A percentile compares a stretch with the other conserved stretches of the same genome.
phyloP scores from a whole-genome alignment of 2,329 filamentous ascomycete species.

The Microascus cirrosus region DNA sequence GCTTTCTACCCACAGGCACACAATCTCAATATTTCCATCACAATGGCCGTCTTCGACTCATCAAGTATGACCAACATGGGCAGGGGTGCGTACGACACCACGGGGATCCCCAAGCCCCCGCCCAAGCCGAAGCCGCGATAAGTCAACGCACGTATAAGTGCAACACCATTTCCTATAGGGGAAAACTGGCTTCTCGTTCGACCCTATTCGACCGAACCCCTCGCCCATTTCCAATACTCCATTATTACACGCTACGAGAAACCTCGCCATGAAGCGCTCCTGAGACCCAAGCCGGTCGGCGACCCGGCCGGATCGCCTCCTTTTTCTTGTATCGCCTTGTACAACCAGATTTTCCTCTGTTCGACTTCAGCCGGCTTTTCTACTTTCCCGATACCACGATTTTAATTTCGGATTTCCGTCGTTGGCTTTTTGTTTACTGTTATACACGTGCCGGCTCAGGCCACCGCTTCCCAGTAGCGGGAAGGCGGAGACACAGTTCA shows the following conservation, averaged over 20 bases:
- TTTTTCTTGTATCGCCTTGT: constrained; percentile 3
- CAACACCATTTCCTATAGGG: not conserved
- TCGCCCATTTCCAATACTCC: constrained; percentile 2
- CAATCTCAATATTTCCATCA: constrained; percentile 10
- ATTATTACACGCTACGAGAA: constrained; percentile 3
- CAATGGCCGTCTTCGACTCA: constrained; percentile 23
- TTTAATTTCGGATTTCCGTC: constrained; percentile 17
- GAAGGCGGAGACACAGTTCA: constrained; percentile 5
- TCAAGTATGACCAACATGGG: constrained; percentile 31
- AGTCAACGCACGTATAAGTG: constrained; percentile 6
- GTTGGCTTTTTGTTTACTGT: constrained; percentile 4
- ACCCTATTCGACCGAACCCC: constrained; percentile 4
- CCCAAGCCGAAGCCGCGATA: constrained; percentile 28
- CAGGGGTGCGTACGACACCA: constrained; percentile 40
- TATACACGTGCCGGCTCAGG: constrained; percentile 24
- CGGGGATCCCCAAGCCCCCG: constrained; percentile 34
- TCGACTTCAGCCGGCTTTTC: constrained; percentile 15
- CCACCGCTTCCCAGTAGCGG: constrained; percentile 26
- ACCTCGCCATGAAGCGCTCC: not conserved
- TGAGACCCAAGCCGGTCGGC: constrained; percentile 7
- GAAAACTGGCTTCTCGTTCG: constrained; percentile 5
- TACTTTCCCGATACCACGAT: constrained; percentile 14
- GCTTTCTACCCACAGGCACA: constrained; percentile 3
- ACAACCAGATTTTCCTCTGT: constrained; percentile 12
- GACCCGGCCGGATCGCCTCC: not conserved